These are phyloP conservation scores for Lentinus polychrous DNA, from an alignment of 1,284 basidiomycete genomes.

Conservation along the genomic window DNA sequence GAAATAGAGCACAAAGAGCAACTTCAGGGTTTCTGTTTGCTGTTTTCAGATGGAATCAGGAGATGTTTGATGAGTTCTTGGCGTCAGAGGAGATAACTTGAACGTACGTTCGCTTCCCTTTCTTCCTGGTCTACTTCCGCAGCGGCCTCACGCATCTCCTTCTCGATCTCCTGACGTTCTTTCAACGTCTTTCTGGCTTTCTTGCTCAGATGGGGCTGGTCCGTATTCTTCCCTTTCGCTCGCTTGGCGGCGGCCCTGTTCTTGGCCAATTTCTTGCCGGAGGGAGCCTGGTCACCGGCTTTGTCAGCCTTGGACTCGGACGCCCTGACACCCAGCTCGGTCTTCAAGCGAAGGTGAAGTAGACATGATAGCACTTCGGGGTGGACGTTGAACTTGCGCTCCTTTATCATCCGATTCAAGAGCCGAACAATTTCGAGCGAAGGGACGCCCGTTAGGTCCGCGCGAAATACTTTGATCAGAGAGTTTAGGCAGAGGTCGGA, in stretches of 20 bases:
- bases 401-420: slow-evolving; percentile 95
- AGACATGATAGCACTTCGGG: slow-evolving; percentile 86
- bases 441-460: slow-evolving; percentile 72
- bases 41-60: slow-evolving; percentile 26
- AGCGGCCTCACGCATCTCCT: slow-evolving; percentile 90
- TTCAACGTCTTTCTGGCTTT: slow-evolving; percentile 76
- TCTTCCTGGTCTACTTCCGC: slow-evolving; percentile 94
- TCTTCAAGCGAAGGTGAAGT: slow-evolving; percentile 81
- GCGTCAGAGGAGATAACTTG: slow-evolving; percentile 4
- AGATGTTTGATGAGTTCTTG: background rate
- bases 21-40: slow-evolving; percentile 98
- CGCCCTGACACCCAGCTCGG: slow-evolving; percentile 78
- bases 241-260: slow-evolving; percentile 42
- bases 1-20: slow-evolving; percentile 97
- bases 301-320: slow-evolving; percentile 63
- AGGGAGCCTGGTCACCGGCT: slow-evolving; percentile 28
- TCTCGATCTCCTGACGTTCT: slow-evolving; percentile 80
- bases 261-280: slow-evolving; percentile 33
- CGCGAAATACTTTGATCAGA: slow-evolving; percentile 74
- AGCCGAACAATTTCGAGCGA: slow-evolving; percentile 89
- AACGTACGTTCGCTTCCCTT: slow-evolving; percentile 69
- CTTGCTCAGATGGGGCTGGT: slow-evolving; percentile 79
- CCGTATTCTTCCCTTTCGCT: slow-evolving; percentile 54
- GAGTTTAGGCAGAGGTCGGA: slow-evolving; percentile 81
- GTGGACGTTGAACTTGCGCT: slow-evolving; percentile 85